Conservation (phyloP, 2,329 filamentous ascomycete genomes). For the Tolypocladium inflatum region DNA sequence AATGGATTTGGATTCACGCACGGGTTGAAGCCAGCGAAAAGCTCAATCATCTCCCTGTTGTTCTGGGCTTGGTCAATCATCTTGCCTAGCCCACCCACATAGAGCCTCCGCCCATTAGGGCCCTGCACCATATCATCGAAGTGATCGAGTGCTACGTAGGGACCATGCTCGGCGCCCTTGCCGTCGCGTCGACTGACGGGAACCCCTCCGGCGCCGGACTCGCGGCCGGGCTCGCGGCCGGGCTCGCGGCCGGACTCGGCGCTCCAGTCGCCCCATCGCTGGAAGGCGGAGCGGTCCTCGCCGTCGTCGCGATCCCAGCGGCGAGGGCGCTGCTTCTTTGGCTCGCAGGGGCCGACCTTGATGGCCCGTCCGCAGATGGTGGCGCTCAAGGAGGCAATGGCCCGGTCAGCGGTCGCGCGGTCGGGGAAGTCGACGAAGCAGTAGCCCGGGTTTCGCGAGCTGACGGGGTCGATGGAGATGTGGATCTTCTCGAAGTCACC, state of each 20-base stretch:
- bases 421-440: conserved; percentile 62
- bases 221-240: no score
- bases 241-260: conserved; percentile 6
- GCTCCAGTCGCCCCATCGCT: conserved; percentile 37
- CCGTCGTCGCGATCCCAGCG: conserved; percentile 6
- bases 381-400: conserved; percentile 44
- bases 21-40: conserved; percentile 37
- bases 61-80: conserved; percentile 39
- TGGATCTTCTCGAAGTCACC: conserved; percentile 44
- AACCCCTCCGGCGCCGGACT: not conserved
- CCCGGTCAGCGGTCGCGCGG: conserved; percentile 41
- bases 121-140: conserved; percentile 18
- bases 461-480: conserved; percentile 60
- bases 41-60: conserved; percentile 31
- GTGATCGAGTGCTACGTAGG: conserved; percentile 18
- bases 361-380: conserved; percentile 48
- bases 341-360: conserved; percentile 55
- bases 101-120: conserved; percentile 30
- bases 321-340: conserved; percentile 28
- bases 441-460: conserved; percentile 57
- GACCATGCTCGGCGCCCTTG: conserved; percentile 13
- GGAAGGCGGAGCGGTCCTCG: conserved; percentile 17
- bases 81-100: conserved; percentile 39
- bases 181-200: not conserved
- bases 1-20: conserved; percentile 21